Conservation (phyloP, 768 basidiomycete genomes). For the Dentipellis fragilis region DNA sequence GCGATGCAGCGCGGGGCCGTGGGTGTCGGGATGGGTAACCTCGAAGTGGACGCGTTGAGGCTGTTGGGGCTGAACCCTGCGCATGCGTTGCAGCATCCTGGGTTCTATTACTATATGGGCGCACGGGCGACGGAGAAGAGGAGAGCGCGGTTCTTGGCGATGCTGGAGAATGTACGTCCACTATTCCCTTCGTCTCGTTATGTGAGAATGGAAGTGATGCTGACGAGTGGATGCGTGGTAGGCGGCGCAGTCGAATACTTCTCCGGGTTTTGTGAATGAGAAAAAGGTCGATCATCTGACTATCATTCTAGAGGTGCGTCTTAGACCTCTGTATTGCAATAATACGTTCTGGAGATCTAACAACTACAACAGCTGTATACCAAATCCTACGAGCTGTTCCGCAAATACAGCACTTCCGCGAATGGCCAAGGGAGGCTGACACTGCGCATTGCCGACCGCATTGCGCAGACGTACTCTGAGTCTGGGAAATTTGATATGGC, state of each 20-base stretch:
- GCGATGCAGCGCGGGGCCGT: conserved; percentile 4
- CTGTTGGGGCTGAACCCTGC: conserved; percentile 68
- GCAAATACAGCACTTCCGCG: conserved; percentile 46
- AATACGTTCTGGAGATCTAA: too few species aligned
- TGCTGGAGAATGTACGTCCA: conserved; percentile 47
- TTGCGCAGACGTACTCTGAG: conserved; percentile 78
- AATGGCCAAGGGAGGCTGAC: conserved; percentile 71
- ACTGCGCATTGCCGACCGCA: conserved; percentile 84
- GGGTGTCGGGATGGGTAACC: conserved; percentile 14
- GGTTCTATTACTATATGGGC: conserved; percentile 87
- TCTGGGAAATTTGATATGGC: conserved; percentile 82
- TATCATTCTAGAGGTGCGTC: conserved; percentile 68
- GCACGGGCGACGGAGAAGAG: conserved; percentile 78
- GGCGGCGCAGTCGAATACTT: conserved; percentile 17
- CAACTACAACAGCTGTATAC: conserved; percentile 94
- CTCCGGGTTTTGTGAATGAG: conserved; percentile 81
- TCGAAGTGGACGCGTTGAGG: conserved; percentile 52
- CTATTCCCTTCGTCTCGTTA: not conserved
- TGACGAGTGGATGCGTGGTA: not conserved
- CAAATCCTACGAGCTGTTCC: conserved; percentile 90
- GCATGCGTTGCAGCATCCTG: conserved; percentile 81
- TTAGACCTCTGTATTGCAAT: too few species aligned
- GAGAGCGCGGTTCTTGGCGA: conserved; percentile 52
- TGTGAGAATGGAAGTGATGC: too few species aligned
- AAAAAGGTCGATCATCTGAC: conserved; percentile 85